Percentiles rank a stretch among this genome's conserved stretches.
Evolutionary conservation across 768 basidiomycete species (phyloP).

Genomic region (Suillus occidentalis): DNA sequence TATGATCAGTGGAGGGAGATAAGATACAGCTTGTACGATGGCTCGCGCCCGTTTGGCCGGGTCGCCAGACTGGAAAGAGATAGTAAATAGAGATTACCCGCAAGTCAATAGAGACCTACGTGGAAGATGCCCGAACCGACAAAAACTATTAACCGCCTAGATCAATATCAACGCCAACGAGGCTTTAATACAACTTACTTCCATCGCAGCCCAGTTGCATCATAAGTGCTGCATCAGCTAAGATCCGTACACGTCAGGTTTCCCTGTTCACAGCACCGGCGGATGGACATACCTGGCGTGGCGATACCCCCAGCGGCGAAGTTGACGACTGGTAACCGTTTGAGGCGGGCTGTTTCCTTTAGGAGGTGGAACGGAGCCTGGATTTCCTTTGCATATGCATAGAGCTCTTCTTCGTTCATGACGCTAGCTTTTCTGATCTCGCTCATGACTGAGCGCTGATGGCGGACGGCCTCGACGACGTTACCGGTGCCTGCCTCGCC

Average conservation of each 20-base stretch:
- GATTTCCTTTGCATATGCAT: slow-evolving; percentile 88
- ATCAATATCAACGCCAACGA: not conserved
- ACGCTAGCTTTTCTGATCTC: slow-evolving; percentile 84
- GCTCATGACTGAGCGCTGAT: slow-evolving; percentile 78
- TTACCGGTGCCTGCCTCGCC: slow-evolving; percentile 90
- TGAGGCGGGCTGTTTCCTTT: slow-evolving; percentile 93
- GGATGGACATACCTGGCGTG: slow-evolving; percentile 65
- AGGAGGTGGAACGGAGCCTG: slow-evolving; percentile 93
- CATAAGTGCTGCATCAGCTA: slow-evolving; percentile 96
- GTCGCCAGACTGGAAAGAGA: slow-evolving; percentile 68
- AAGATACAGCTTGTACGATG: slow-evolving; percentile 87
- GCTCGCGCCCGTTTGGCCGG: slow-evolving; percentile 93
- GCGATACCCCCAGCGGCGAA: slow-evolving; percentile 96
- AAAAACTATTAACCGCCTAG: slow-evolving; percentile 61
- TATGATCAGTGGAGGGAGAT: slow-evolving; percentile 8
- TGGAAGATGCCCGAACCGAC: slow-evolving; percentile 98
- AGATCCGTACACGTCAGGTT: slow-evolving; percentile 5
- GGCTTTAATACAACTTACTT: slow-evolving; percentile 49
- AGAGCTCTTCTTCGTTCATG: slow-evolving; percentile 95
- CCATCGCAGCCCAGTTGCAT: slow-evolving; percentile 98
- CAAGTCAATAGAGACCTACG: slow-evolving; percentile 43
- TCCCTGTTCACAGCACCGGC: not conserved
- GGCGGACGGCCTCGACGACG: slow-evolving; percentile 91
- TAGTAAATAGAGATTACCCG: slow-evolving; percentile 3
- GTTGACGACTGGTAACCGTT: slow-evolving; percentile 92